phyloP scores from a whole-genome alignment of 768 basidiomycete species.

The Wakefieldia striispora region DNA sequence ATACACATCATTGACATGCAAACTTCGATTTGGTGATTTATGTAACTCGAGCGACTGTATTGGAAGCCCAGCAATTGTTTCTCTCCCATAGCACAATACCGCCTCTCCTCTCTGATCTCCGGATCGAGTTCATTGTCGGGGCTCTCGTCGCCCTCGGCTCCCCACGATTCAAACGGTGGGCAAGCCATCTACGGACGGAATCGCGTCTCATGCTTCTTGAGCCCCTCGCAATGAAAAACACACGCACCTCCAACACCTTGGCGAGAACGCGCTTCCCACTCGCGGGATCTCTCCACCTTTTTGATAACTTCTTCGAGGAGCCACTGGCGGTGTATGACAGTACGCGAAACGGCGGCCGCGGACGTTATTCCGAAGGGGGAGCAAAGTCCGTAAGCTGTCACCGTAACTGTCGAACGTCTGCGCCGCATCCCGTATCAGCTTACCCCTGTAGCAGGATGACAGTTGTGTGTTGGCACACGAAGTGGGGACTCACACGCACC shows the following conservation, averaged over 20 bases:
- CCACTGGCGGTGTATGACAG: constrained; percentile 93
- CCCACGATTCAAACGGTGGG: constrained; percentile 85
- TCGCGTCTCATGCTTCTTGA: neutral
- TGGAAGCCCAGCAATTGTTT: constrained; percentile 83
- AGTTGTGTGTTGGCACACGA: no score
- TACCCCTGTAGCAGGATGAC: no score
- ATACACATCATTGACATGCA: neutral
- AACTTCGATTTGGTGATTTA: constrained; percentile 9
- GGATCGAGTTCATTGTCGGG: constrained; percentile 47
- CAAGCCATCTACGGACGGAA: constrained; percentile 69
- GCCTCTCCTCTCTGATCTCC: constrained; percentile 66
- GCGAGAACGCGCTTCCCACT: constrained; percentile 67
- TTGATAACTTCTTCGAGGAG: constrained; percentile 89
- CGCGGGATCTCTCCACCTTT: constrained; percentile 64
- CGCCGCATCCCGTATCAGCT: no score
- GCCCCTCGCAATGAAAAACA: neutral
- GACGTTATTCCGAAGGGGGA: no score
- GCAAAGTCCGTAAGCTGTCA: no score
- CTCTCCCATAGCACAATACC: constrained; percentile 77
- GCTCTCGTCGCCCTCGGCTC: constrained; percentile 59
- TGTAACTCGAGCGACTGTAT: constrained; percentile 90
- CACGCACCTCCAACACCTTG: constrained; percentile 75
- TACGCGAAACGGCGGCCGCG: no score
- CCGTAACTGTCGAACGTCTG: no score
- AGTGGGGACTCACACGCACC: no score